These are phyloP conservation scores for Panicum hallii DNA, from an alignment of 202 grass and related monocot genomes.

Conservation along the genomic window DNA sequence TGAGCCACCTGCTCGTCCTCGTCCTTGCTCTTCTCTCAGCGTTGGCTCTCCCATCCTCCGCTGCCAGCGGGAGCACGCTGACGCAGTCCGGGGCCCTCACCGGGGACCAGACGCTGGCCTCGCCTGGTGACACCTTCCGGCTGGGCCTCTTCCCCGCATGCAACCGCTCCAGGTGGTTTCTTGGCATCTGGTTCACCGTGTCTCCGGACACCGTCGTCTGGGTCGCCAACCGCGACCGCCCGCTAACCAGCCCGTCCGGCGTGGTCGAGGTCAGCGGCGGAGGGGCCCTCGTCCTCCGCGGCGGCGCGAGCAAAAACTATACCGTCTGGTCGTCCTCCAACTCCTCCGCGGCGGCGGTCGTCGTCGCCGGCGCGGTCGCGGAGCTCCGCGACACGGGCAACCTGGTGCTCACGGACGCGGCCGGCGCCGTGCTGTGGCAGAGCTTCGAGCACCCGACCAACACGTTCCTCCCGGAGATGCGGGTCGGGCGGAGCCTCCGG, in stretches of 20 bases:
- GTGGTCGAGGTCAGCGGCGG: slow-evolving; percentile 16
- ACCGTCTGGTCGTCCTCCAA: slow-evolving; percentile 48
- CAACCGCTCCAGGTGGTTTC: slow-evolving; percentile 36
- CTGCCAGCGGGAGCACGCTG: slow-evolving; percentile 20
- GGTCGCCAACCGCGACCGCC: slow-evolving; percentile 65
- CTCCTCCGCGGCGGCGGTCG: neutral
- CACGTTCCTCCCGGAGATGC: slow-evolving; percentile 63
- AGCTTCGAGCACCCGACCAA: slow-evolving; percentile 75
- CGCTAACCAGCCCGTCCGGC: slow-evolving; percentile 42
- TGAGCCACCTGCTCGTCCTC: slow-evolving; percentile 30
- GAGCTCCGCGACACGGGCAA: slow-evolving; percentile 63
- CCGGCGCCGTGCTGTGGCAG: slow-evolving; percentile 51
- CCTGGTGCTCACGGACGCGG: slow-evolving; percentile 50
- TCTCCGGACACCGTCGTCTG: slow-evolving; percentile 54
- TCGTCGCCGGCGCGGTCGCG: neutral
- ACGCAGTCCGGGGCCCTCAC: slow-evolving; percentile 30
- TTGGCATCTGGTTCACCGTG: slow-evolving; percentile 66
- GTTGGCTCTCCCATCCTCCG: neutral
- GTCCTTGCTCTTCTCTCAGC: slow-evolving; percentile 19
- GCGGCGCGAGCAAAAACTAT: neutral
- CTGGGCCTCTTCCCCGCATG: slow-evolving; percentile 62
- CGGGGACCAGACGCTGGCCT: slow-evolving; percentile 45
- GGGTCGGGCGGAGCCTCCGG: slow-evolving; percentile 24
- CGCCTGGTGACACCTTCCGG: slow-evolving; percentile 43
- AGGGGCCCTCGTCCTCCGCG: slow-evolving; percentile 49